A percentile compares a stretch with the other conserved stretches of the same genome.
These are phyloP conservation scores for Globisporangium solare DNA, from an alignment of 352 stramenopile genomes.

Conservation along the genomic window DNA sequence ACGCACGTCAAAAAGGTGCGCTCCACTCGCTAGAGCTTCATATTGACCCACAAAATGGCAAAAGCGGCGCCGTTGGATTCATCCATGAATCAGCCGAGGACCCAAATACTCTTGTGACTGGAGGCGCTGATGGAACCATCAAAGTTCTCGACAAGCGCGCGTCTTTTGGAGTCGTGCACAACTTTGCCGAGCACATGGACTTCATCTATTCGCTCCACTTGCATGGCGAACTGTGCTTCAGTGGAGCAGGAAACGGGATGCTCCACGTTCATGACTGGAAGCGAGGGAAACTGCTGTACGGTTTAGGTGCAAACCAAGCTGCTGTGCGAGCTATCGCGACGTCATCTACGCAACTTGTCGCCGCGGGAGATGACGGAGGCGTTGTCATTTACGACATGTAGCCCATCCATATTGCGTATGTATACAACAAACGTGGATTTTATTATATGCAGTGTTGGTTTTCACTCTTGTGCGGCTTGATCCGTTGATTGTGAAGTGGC, in stretches of 20 bases:
- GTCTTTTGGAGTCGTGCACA: conserved; percentile 38
- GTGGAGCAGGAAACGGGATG: conserved; percentile 79
- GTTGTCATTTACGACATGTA: conserved; percentile 78
- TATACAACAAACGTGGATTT: neutral
- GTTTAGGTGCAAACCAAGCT: conserved; percentile 79
- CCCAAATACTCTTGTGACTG: conserved; percentile 52
- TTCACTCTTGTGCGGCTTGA: conserved; percentile 7
- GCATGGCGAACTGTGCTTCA: conserved; percentile 67
- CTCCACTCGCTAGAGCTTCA: conserved; percentile 39
- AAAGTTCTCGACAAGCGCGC: conserved; percentile 72
- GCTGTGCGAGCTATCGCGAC: conserved; percentile 67
- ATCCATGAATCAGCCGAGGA: conserved; percentile 41
- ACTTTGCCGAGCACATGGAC: conserved; percentile 75
- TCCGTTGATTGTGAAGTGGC: too few relatives aligned
- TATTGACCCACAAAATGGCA: conserved; percentile 48
- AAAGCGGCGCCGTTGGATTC: conserved; percentile 68
- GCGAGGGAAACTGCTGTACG: conserved; percentile 64
- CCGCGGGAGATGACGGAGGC: conserved; percentile 77
- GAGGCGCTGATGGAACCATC: conserved; percentile 70
- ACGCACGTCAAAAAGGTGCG: conserved; percentile 44
- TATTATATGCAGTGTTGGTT: conserved; percentile 1
- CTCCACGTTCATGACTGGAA: conserved; percentile 81
- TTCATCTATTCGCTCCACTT: conserved; percentile 86
- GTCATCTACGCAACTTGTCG: conserved; percentile 48
- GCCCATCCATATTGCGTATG: neutral